phyloP scores from a whole-genome alignment of 768 basidiomycete genomes.

The Macrolepiota albuminosa region DNA sequence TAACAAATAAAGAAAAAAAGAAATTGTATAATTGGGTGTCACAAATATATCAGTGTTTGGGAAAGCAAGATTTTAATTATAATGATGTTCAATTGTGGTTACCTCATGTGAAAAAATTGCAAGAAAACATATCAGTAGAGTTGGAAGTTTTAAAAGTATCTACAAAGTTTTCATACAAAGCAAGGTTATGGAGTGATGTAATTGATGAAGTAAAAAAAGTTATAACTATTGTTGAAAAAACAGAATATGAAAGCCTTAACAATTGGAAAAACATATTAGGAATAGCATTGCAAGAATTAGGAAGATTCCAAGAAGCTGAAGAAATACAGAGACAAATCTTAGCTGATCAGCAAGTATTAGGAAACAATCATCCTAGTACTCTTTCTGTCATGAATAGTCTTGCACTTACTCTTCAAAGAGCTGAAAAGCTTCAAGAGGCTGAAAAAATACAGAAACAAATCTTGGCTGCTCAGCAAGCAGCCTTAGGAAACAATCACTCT shows the following conservation, averaged over 20 bases:
- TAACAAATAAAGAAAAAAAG: too few species aligned
- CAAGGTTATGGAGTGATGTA: neutral
- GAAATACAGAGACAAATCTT: too few species aligned
- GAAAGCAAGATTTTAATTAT: too few species aligned
- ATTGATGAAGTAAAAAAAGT: neutral
- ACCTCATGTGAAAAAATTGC: neutral
- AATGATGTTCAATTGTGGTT: too few species aligned
- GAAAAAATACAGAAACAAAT: too few species aligned
- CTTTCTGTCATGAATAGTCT: too few species aligned
- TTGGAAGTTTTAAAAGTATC: neutral
- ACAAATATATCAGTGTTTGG: neutral
- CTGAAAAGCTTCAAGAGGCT: too few species aligned
- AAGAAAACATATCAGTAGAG: neutral
- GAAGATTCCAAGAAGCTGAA: too few species aligned
- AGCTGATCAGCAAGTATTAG: neutral
- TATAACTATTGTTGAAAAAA: too few species aligned
- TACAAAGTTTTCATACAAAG: neutral
- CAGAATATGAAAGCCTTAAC: neutral
- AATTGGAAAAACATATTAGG: neutral
- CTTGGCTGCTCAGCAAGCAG: too few species aligned
- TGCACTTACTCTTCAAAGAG: too few species aligned
- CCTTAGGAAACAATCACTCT: too few species aligned
- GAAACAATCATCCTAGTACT: neutral
- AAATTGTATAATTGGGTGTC: neutral
- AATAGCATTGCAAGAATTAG: neutral